Base-by-base conservation (phyloP, 2,329 filamentous ascomycete genomes). In the Lecanoromycetidae sp. region DNA sequence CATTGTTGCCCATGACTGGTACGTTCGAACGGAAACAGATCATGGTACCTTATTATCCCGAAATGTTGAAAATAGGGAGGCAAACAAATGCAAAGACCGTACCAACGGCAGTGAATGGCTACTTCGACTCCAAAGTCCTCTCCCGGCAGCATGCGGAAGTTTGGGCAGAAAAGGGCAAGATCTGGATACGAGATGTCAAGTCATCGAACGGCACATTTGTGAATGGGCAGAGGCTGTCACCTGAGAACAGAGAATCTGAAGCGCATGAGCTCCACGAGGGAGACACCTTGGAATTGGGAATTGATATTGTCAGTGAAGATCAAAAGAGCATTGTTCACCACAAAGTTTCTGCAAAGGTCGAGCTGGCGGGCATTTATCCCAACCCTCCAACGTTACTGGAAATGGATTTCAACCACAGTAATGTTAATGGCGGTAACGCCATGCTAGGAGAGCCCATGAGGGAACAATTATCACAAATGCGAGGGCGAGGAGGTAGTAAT, bases 171-270 rank as follows among this genome's bases (percentile, higher is more conserved):
- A 80, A 84, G 52, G 88, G 88, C 44, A 94, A 94, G 62, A 83
- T 98, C 35, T 96, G 82, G 76, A 96, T 98, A 56, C 79, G 88
- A 49, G 91, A 98, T 66, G 84, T 98, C 57, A 98, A 96, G 66
- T 96, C 91, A 0, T 98, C 91, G 33, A 98, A 98, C 61, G 91
- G 91, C 49, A 98, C 91, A 1, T 98, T 98, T 64, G 90, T 98
- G 56, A 98, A 98, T 59, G 87, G 87, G 17, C 79, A 83, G 46
- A 80, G 91, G 25, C 66, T 98, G 50, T 96, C 91, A 2, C 85
- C 80, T 45, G 91, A 98, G 63, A 98, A 95, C 59, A 80, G 88
- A 57, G 91, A 98, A 65, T 96, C 90, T 0, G 91, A 96, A 52
- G 88, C 91, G 0, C 87, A 95, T 61, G 90, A 96, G 61, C 70